Evolutionary conservation across 2,329 filamentous ascomycete species (phyloP), one percentile per base, ranked within the genome.

Genomic region (Venturia carpophila): DNA sequence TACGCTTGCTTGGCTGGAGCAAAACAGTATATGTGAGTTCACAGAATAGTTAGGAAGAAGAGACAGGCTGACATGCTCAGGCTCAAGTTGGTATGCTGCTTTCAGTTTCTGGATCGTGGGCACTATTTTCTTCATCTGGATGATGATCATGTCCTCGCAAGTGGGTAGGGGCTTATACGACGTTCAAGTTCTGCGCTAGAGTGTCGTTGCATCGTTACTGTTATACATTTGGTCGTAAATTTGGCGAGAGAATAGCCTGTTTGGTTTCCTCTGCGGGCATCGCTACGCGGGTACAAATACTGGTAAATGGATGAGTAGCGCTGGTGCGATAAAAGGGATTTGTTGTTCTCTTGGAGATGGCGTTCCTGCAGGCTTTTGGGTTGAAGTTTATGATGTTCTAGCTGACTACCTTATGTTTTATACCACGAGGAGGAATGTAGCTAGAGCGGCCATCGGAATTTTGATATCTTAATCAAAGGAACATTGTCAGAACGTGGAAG

Each of bases 41-140:
- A 64, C 2, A 21, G 24, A 43, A 60, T 34, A 13, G 61, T 64
- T 30, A n/a, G 41, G 9, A 15, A 21, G 55, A 30, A 39, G 6
- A 27, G 41, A 49, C 42, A 65, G 69, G 70, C 74, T 69, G 10
- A 66, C 19, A 15, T 13, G 62, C 30, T 21, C 67, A 83, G 81
- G 81, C 72, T 81, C 84, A 71, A 84, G 82, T 71, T 88, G 85
- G 85, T 80, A 83, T 70, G 83, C 85, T 0, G 81, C 79, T 3
- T 87, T 87, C 69, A 82, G 84, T 11, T 86, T 87, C 69, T 85
- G 84, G 76, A 81, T 88, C 64, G 78, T 87, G 19, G 84, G 84
- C 47, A 79, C 79, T 0, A 80, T 87, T n/a, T 86, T 87, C 69
- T 80, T 86, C 71, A 72, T 87, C 27, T 88, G 84, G 83, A 86